Evolutionary conservation across 2,329 filamentous ascomycete species (phyloP).

Genomic region (Botrytis byssoidea): DNA sequence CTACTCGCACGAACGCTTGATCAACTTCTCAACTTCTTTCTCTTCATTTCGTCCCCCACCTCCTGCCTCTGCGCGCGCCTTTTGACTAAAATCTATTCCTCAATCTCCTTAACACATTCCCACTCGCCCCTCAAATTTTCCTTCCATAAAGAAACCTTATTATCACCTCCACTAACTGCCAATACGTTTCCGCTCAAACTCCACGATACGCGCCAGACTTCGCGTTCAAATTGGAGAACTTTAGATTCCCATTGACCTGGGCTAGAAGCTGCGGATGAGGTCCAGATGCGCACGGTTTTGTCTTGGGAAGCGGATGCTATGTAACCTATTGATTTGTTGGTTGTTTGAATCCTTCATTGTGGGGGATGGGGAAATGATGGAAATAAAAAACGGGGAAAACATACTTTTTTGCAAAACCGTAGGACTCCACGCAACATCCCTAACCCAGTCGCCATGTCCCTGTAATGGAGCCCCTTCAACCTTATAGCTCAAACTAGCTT

Average conservation of each 20-base stretch:
- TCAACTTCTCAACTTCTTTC: background rate
- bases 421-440: conserved; percentile 95
- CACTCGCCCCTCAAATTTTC: conserved; percentile 95
- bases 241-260: conserved; percentile 80
- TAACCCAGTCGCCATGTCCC: conserved; percentile 94
- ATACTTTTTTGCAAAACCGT: conserved; percentile 77
- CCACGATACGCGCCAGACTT: conserved; percentile 97
- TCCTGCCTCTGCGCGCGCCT: background rate
- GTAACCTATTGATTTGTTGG: conserved; percentile 58
- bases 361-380: background rate
- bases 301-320: conserved; percentile 95
- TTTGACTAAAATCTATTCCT: conserved; percentile 59
- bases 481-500: conserved; percentile 59
- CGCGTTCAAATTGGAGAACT: conserved; percentile 80
- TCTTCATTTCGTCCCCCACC: too few species aligned
- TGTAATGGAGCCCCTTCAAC: conserved; percentile 63
- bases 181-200: conserved; percentile 95
- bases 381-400: background rate
- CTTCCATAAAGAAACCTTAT: conserved; percentile 97
- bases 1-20: background rate
- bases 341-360: background rate
- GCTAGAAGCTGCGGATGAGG: conserved; percentile 61
- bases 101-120: conserved; percentile 96
- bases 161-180: conserved; percentile 89
- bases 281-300: conserved; percentile 98